Evolutionary conservation across 305 asterid species (phyloP), one percentile per base, ranked within the genome.

Genomic region (Fraxinus ornus): DNA sequence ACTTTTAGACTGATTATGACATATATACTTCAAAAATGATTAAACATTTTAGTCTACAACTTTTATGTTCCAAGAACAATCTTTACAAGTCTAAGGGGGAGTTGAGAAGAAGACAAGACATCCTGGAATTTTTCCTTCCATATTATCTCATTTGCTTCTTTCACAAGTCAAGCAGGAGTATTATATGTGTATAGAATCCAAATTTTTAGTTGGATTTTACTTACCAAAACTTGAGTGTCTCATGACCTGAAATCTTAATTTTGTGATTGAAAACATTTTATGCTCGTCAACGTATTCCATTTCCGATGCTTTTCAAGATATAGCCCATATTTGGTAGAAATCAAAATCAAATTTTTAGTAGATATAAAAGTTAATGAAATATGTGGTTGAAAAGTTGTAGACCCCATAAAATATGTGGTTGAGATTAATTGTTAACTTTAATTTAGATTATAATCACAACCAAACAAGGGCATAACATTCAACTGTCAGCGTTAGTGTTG

Each of bases 201-300:
- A 76, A 15, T 80, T 78, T 84, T 28, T 21, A 55, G 77, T 84
- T 81, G 74, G 85, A 81, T 81, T 81, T 81, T 66, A 84, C 85
- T 81, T 62, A 81, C 83, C 85, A 78, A 78, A 41, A 78, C 79
- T 37, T 64, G 83, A 84, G 78, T 30, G 78, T 52, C 81, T 81
- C 82, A 84, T 81, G 47, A 41, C 49, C 13, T 41, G 49, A 41
- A 41, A 41, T 36, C 10, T 41, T 41, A 41, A 41, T 41, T 41
- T 41, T 41, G 0, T 8, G 49, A 41, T 41, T 1, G 15, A 41
- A 41, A 41, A 6, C 15, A 41, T 1, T 9, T 8, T 41, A 41
- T 8, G 49, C 49, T 8, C 2, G 49, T 41, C 13, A 41, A 41
- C 13, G 49, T 9, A 13, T 41, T 41, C 13, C 15, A 9, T 41